These are phyloP conservation scores for Dillenia turbinata DNA, from an alignment of 164 flowering plant genomes.

Conservation along the genomic window DNA sequence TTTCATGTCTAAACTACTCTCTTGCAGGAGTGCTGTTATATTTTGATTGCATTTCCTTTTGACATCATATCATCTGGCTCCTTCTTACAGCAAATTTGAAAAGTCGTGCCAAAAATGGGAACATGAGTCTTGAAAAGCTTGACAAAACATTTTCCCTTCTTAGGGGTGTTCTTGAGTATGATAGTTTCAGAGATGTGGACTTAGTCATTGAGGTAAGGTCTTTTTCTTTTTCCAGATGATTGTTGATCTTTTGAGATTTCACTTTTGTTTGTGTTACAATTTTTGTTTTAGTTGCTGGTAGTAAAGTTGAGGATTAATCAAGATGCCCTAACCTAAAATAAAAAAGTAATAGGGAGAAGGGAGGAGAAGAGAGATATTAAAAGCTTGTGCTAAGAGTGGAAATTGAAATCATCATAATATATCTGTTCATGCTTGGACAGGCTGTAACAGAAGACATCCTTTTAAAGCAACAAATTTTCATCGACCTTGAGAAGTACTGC, in stretches of 20 bases:
- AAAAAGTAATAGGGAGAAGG: too few relatives aligned
- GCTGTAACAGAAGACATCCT: constrained; percentile 86
- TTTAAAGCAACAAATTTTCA: constrained; percentile 80
- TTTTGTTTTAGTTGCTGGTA: too few relatives aligned
- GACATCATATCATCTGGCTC: too few relatives aligned
- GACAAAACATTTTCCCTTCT: constrained; percentile 77
- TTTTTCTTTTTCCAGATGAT: not conserved
- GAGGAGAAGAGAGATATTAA: too few relatives aligned
- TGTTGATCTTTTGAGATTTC: not conserved
- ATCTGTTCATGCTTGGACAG: constrained; percentile 24
- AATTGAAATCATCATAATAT: too few relatives aligned
- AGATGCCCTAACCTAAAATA: too few relatives aligned
- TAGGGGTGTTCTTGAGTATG: constrained; percentile 74
- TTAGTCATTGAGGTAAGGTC: constrained; percentile 86
- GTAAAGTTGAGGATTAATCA: too few relatives aligned
- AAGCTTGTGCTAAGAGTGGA: too few relatives aligned
- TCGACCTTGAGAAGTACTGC: constrained; percentile 84
- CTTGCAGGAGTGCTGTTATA: too few relatives aligned
- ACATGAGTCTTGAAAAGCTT: constrained; percentile 67
- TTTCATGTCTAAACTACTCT: not conserved
- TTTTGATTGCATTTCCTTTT: too few relatives aligned
- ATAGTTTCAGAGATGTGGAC: constrained; percentile 81
- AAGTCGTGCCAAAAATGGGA: constrained; percentile 86
- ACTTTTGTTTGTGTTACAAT: constrained; percentile 9
- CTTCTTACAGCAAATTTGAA: constrained; percentile 67